Evolutionary conservation across 2,329 filamentous ascomycete species (phyloP).

Genomic region (Epichloe typhina): DNA sequence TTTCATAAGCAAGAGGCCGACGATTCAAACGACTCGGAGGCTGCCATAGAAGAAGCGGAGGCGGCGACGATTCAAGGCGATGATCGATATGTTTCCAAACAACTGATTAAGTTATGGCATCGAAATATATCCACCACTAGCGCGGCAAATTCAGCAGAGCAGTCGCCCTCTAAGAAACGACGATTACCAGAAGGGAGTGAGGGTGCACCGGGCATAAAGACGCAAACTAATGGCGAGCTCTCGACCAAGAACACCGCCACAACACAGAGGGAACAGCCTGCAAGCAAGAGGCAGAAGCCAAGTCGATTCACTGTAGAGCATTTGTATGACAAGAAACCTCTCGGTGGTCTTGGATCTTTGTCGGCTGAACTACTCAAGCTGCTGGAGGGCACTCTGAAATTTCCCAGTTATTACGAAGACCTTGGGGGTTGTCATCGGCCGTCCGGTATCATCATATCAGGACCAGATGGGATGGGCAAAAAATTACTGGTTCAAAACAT

Average conservation of each 20-base stretch:
- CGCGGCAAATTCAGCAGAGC: slow-evolving; percentile 9
- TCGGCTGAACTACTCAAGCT: slow-evolving; percentile 11
- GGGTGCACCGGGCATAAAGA: slow-evolving; percentile 9
- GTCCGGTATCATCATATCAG: slow-evolving; percentile 58
- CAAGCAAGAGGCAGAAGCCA: slow-evolving; percentile 19
- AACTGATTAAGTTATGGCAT: slow-evolving; percentile 29
- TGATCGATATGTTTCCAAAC: slow-evolving; percentile 26
- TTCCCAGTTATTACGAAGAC: slow-evolving; percentile 10
- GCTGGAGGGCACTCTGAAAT: slow-evolving; percentile 9
- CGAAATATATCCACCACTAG: slow-evolving; percentile 7
- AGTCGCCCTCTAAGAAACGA: slow-evolving; percentile 20
- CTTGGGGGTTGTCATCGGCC: slow-evolving; percentile 7
- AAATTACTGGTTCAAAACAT: slow-evolving; percentile 63
- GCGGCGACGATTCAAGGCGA: slow-evolving; percentile 20
- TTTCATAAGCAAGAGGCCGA: slow-evolving; percentile 54
- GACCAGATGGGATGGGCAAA: slow-evolving; percentile 71
- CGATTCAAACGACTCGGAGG: slow-evolving; percentile 38
- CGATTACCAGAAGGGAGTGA: slow-evolving; percentile 16
- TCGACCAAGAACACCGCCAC: not conserved
- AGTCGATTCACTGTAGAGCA: slow-evolving; percentile 20
- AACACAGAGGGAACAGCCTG: slow-evolving; percentile 16
- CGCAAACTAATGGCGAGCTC: not conserved
- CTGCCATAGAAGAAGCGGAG: slow-evolving; percentile 31
- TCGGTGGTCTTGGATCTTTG: slow-evolving; percentile 19
- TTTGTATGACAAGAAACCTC: slow-evolving; percentile 7